These are phyloP conservation scores for Diaporthe sp. DNA, from an alignment of 2,329 filamentous ascomycete genomes.

Conservation along the genomic window DNA sequence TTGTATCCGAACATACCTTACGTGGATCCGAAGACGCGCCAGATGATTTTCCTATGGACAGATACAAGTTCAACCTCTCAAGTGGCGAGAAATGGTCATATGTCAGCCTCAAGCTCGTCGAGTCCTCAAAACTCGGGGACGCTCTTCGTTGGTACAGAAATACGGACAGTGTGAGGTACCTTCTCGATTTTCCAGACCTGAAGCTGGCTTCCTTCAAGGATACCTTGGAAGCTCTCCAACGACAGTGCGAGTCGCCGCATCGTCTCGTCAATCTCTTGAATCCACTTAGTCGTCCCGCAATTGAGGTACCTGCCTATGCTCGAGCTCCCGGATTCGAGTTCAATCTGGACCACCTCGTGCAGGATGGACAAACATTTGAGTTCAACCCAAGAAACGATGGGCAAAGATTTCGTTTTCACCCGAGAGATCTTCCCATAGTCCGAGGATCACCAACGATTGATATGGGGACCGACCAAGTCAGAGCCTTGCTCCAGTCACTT, in stretches of 20 bases:
- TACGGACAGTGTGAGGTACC: slow-evolving; percentile 44
- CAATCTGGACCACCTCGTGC: slow-evolving; percentile 53
- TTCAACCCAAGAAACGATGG: slow-evolving; percentile 34
- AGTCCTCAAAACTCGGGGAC: slow-evolving; percentile 42
- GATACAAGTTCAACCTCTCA: slow-evolving; percentile 47
- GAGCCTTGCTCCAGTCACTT: slow-evolving; percentile 67
- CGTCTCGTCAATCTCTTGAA: slow-evolving; percentile 65
- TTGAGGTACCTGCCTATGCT: slow-evolving; percentile 67
- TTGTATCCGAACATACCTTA: slow-evolving; percentile 52
- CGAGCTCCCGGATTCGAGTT: slow-evolving; percentile 63
- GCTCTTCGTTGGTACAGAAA: slow-evolving; percentile 50
- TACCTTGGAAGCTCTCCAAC: slow-evolving; percentile 69
- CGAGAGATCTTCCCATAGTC: too few relatives aligned
- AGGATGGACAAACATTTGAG: slow-evolving; percentile 44
- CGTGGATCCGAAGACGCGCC: background rate
- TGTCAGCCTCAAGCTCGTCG: slow-evolving; percentile 50
- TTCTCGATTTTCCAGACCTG: slow-evolving; percentile 74
- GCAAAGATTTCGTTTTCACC: too few relatives aligned
- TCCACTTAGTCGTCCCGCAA: slow-evolving; percentile 44
- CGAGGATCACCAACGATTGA: slow-evolving; percentile 52
- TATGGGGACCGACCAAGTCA: slow-evolving; percentile 67
- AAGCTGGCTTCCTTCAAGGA: slow-evolving; percentile 70
- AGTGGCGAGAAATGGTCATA: slow-evolving; percentile 49
- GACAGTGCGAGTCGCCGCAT: slow-evolving; percentile 60
- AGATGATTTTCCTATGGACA: background rate